These are phyloP conservation scores for Penicillium aurantiogriseum DNA, from an alignment of 2,329 filamentous ascomycete genomes.

Conservation along the genomic window DNA sequence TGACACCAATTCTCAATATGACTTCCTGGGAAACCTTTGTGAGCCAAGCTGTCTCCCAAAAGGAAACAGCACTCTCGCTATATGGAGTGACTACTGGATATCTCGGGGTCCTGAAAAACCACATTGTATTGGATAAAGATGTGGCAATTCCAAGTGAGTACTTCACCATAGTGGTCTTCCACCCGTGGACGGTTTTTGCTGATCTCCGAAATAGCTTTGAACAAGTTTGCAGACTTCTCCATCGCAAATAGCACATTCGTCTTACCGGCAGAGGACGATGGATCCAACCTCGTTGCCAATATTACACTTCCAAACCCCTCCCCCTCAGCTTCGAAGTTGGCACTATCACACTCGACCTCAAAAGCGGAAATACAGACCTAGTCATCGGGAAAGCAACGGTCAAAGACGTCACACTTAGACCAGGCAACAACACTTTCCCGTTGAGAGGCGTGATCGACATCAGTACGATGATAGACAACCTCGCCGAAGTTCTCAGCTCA, in stretches of 20 bases:
- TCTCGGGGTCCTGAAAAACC: constrained; percentile 22
- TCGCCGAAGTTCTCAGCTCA: constrained; percentile 15
- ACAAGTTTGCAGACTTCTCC: constrained; percentile 20
- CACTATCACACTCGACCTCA: constrained; percentile 21
- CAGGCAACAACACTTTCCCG: constrained; percentile 24
- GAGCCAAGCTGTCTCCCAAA: constrained; percentile 14
- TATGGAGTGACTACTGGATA: constrained; percentile 17
- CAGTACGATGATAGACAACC: constrained; percentile 12
- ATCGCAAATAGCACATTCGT: constrained; percentile 22
- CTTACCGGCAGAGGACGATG: constrained; percentile 19
- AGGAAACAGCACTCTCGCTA: constrained; percentile 16
- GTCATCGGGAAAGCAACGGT: constrained; percentile 22
- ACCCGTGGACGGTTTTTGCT: neutral
- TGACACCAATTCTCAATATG: constrained; percentile 15
- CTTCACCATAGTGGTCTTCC: neutral
- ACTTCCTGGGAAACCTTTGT: constrained; percentile 20
- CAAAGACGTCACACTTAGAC: constrained; percentile 16
- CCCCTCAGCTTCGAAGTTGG: constrained; percentile 23
- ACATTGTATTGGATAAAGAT: constrained; percentile 21
- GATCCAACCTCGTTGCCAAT: constrained; percentile 24
- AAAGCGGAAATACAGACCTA: constrained; percentile 15
- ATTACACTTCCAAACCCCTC: constrained; percentile 23
- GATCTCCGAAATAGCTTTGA: constrained; percentile 15
- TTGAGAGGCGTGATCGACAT: constrained; percentile 21
- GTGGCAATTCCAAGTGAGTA: constrained; percentile 15